Evolutionary conservation across 1,284 basidiomycete genomes (phyloP).

Genomic region (Trametes pubescens): DNA sequence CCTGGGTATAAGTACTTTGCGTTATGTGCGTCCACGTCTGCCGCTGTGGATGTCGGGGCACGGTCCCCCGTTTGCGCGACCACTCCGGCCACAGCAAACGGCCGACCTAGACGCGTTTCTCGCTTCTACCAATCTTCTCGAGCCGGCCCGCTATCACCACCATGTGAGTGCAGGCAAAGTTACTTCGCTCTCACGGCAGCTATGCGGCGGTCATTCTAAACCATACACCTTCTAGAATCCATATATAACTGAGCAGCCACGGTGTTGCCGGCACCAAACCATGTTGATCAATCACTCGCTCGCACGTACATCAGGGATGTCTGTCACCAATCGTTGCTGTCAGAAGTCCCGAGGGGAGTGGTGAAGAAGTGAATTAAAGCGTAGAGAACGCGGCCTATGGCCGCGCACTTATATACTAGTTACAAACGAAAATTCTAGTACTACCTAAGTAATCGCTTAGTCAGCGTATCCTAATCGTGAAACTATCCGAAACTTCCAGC

Average conservation of each 20-base stretch:
- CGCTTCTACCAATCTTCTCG: not conserved
- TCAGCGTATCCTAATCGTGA: not conserved
- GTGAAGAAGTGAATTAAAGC: not conserved
- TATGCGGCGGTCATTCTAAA: not conserved
- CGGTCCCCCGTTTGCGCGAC: not conserved
- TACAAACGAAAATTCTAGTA: not conserved
- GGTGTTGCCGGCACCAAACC: slow-evolving; percentile 1
- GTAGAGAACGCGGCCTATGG: not conserved
- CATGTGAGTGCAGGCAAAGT: not conserved
- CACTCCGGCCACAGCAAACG: not conserved
- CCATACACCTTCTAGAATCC: not conserved
- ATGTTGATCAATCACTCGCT: slow-evolving; percentile 24
- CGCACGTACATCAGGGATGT: slow-evolving; percentile 28
- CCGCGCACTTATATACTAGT: not conserved
- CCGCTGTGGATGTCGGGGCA: too few species aligned
- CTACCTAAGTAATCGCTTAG: not conserved
- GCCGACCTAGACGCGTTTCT: not conserved
- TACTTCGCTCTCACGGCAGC: not conserved
- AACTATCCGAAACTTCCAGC: not conserved
- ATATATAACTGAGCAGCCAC: slow-evolving; percentile 5
- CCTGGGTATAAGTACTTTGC: not conserved
- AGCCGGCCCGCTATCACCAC: slow-evolving; percentile 2
- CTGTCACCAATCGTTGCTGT: slow-evolving; percentile 5
- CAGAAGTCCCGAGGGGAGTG: not conserved
- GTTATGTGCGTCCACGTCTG: not conserved